phyloP scores from a whole-genome alignment of 2,329 filamentous ascomycete genomes.

The Penicillium vulpinum region DNA sequence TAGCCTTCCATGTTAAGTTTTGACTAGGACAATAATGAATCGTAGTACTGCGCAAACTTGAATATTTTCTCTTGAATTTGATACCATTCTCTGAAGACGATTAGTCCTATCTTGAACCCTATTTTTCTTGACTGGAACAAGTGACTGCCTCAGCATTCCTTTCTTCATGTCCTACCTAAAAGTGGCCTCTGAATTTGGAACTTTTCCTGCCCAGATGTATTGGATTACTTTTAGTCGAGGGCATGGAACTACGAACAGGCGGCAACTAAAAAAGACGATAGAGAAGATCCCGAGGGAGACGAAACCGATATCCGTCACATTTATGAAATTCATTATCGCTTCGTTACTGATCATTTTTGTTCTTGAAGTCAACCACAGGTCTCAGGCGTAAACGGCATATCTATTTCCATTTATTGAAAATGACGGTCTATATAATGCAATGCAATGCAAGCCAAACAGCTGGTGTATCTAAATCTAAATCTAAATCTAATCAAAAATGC shows the following conservation, averaged over 20 bases:
- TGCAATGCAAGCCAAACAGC: conserved; percentile 5
- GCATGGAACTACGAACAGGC: not conserved
- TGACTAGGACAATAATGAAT: too few species aligned
- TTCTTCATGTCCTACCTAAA: not conserved
- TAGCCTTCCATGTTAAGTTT: not conserved
- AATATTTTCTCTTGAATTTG: too few species aligned
- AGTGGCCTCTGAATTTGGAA: not conserved
- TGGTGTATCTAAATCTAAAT: conserved; percentile 17
- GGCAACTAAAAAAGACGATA: too few species aligned
- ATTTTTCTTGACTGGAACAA: too few species aligned
- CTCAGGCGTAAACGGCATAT: not conserved
- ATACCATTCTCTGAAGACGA: too few species aligned
- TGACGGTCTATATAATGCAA: not conserved
- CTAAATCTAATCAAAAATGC: conserved; percentile 29
- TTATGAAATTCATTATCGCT: not conserved
- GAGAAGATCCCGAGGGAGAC: not conserved
- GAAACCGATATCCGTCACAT: not conserved
- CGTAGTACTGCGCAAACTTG: too few species aligned
- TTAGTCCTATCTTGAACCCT: too few species aligned
- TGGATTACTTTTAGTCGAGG: not conserved
- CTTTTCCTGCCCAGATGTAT: not conserved
- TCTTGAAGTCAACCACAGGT: not conserved
- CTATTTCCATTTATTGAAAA: not conserved
- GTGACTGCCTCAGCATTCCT: too few species aligned
- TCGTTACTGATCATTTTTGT: not conserved